These are phyloP conservation scores for Colletotrichum truncatum DNA, from an alignment of 2,329 filamentous ascomycete genomes.

Conservation along the genomic window DNA sequence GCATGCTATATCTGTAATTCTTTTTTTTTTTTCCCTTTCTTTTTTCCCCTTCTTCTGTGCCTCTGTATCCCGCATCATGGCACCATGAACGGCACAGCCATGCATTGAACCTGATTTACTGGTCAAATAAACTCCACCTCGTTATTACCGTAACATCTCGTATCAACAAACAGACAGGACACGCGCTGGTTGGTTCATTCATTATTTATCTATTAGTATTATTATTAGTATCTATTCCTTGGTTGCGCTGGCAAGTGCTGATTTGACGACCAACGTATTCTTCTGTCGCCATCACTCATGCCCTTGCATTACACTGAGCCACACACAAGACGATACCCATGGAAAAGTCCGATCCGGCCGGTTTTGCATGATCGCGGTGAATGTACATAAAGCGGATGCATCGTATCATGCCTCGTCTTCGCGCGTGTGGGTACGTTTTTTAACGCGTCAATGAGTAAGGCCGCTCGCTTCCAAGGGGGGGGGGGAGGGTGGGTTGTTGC, in stretches of 20 bases:
- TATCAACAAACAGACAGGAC: not conserved
- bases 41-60: no score
- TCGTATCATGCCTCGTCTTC: not conserved
- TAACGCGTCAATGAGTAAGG: no score
- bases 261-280: not conserved
- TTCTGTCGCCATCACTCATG: not conserved
- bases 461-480: no score
- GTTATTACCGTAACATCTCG: conserved; percentile 10
- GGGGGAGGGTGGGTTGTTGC: no score
- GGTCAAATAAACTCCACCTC: conserved; percentile 5
- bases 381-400: not conserved
- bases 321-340: no score
- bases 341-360: not conserved
- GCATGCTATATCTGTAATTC: no score
- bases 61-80: no score
- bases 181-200: not conserved
- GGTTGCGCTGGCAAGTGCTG: not conserved
- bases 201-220: no score
- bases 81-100: no score
- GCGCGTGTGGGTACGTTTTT: not conserved
- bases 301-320: not conserved
- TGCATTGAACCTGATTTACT: not conserved
- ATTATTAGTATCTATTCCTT: no score
- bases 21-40: no score
- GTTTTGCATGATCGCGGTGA: not conserved